Base-by-base conservation (phyloP, 306 rosid genomes). In the Quercus mongolica region DNA sequence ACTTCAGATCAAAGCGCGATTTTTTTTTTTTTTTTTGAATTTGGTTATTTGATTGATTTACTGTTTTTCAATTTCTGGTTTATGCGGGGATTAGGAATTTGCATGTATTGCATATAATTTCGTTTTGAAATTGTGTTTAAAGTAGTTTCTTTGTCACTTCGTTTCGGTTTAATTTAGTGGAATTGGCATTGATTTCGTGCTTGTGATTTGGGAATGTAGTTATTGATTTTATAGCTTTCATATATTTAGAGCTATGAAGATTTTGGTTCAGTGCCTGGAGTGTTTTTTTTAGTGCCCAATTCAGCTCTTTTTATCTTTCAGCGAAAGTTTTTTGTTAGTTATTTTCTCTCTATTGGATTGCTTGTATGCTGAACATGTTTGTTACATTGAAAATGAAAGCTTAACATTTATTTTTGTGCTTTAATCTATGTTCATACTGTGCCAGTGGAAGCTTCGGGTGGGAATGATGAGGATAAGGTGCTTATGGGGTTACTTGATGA, bases 401-500 rank as follows among this genome's bases (percentile, higher is more conserved):
- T 58, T 69, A 9, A 59, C 17, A 25, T 41, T 21, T 69, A 1
- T 19, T 21, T 74, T 33, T 61, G 76, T 85, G 51, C 78, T 51
- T 76, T 58, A n/a, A 52, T 35, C 31, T 64, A 33, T 69, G 59
- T 26, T 81, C 38, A 4, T 73, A 54, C 49, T 61, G 44, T 31
- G 20, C 25, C 71, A 83, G 86, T 73, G 35, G 88, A 88, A 74
- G 67, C 80, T 64, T 82, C 84, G 76, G 86, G 82, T 69, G 89
- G 83, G 56, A 80, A 76, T 75, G 87, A 80, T 17, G 87, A 68
- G 79, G 88, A 78, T 49, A 89, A 84, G 80, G 73, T 56, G 77
- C 85, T 80, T 79, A 12, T 73, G 30, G 82, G 84, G 62, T 81
- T 58, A 68, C 71, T 75, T 76, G 92, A 86, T 78, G 92, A 84